Base-by-base conservation (phyloP, 768 basidiomycete genomes). In the Phaeotremella skinneri region DNA sequence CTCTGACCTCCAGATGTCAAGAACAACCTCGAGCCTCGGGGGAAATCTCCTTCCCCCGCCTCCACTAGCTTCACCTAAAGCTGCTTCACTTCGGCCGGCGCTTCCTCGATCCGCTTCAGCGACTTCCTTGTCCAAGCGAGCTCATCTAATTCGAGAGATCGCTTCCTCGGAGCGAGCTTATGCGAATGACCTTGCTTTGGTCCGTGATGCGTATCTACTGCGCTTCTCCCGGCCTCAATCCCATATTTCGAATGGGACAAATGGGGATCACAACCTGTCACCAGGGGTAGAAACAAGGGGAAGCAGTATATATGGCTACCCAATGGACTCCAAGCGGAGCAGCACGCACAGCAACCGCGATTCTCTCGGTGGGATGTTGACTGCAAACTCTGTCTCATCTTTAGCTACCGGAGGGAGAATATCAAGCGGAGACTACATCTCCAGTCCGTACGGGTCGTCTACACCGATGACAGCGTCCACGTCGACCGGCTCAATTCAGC, bases 141-240 rank as follows among this genome's bases (percentile, higher is more conserved):
- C 70, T 20, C 70, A 78, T 41, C 68, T 78, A 20, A 68, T 78
- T 23, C 66, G 74, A 37, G 78, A 78, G 60, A 77, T 78, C 31
- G 66, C 66, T 14, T 58, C 64, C 9, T 76, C 75, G 21, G 78
- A 78, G 53, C 67, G 76, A 23, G 62, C 69, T 5, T 78, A 76
- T 61, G 76, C 78, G 1, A 63, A 61, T 20, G 78, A 78, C 54
- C 64, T 78, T 6, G 70, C 70, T 5, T 59, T 77, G 26, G 60
- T 78, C 17, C 64, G 78, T 4, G 76, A 78, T 55, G 76, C 74
- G 4, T 77, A 73, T 58, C 51, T 76, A 37, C 56, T 50, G 26
- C 57, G 71, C 2, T 57, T 55, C 45, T n/a, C 71, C 14, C 59
- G 74, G 23, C 75, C 73, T 14, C 31, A 50, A 2, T 69, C 70